phyloP scores from a whole-genome alignment of 1,284 basidiomycete species.

The Ganoderma meredithae region DNA sequence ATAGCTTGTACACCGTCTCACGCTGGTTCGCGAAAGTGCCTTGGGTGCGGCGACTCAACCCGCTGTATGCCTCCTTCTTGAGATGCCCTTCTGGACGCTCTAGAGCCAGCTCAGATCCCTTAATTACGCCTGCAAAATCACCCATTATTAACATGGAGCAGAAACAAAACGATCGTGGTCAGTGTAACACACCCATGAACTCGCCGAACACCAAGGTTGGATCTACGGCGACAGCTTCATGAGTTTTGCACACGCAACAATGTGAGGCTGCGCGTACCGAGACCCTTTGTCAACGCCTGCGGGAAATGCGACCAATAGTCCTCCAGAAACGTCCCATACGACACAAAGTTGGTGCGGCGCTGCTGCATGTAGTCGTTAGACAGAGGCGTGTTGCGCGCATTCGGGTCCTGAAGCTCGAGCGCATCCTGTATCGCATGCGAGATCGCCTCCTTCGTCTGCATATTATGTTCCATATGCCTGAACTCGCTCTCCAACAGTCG shows the following conservation, averaged over 20 bases:
- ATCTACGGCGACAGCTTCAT: slow-evolving; percentile 46
- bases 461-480: slow-evolving; percentile 7
- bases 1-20: slow-evolving; percentile 60
- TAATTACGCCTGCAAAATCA: slow-evolving; percentile 61
- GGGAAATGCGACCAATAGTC: slow-evolving; percentile 73
- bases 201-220: slow-evolving; percentile 73
- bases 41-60: slow-evolving; percentile 58
- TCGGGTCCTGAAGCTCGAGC: slow-evolving; percentile 11
- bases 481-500: slow-evolving; percentile 34
- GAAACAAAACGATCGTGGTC: background rate
- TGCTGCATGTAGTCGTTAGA: slow-evolving; percentile 41
- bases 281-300: slow-evolving; percentile 57
- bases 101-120: slow-evolving; percentile 65
- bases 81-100: slow-evolving; percentile 47
- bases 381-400: background rate
- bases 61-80: slow-evolving; percentile 52
- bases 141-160: background rate
- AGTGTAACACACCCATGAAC: slow-evolving; percentile 57
- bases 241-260: background rate
- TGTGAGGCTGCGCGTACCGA: slow-evolving; percentile 49
- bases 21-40: slow-evolving; percentile 61
- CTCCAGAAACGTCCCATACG: slow-evolving; percentile 58
- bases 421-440: slow-evolving; percentile 18
- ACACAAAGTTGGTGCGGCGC: slow-evolving; percentile 44
- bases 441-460: slow-evolving; percentile 13